phyloP scores from a whole-genome alignment of 306 rosid genomes.

The Sophora flavescens region DNA sequence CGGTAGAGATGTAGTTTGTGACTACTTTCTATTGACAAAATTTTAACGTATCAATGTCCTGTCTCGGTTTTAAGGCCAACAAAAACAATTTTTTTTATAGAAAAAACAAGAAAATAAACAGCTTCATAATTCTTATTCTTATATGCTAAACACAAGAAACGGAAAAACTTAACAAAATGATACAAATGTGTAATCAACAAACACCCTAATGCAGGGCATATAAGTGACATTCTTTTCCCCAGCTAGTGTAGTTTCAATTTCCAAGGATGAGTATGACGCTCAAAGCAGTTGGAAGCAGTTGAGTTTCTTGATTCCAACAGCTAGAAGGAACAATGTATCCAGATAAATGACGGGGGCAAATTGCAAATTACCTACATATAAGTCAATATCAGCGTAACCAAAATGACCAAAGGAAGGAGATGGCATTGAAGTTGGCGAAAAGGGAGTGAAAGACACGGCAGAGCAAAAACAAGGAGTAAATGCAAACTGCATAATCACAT shows the following conservation, averaged over 20 bases:
- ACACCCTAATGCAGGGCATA: constrained; percentile 39
- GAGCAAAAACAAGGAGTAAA: constrained; percentile 14
- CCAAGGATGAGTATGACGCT: constrained; percentile 13
- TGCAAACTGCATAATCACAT: neutral
- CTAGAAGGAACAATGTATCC: constrained; percentile 19
- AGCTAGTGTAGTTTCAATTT: constrained; percentile 24
- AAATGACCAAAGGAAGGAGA: neutral
- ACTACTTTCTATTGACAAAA: constrained; percentile 11
- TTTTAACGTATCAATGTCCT: constrained; percentile 10
- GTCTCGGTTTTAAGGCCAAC: constrained; percentile 19
- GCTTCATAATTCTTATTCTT: constrained; percentile 4
- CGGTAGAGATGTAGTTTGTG: neutral
- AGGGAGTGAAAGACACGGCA: neutral
- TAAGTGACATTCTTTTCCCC: constrained; percentile 23
- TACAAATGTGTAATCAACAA: constrained; percentile 24
- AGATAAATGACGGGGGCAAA: neutral
- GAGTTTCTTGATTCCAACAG: constrained; percentile 35
- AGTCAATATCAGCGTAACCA: constrained; percentile 24
- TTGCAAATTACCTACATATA: constrained; percentile 37
- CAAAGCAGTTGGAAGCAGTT: constrained; percentile 26
- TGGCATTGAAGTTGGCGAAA: neutral
- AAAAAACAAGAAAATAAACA: too few relatives aligned
- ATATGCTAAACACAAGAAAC: neutral
- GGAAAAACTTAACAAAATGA: neutral
- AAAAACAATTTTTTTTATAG: neutral